Evolutionary conservation across 164 flowering plant species (phyloP).

Genomic region (Magnolia sinica): DNA sequence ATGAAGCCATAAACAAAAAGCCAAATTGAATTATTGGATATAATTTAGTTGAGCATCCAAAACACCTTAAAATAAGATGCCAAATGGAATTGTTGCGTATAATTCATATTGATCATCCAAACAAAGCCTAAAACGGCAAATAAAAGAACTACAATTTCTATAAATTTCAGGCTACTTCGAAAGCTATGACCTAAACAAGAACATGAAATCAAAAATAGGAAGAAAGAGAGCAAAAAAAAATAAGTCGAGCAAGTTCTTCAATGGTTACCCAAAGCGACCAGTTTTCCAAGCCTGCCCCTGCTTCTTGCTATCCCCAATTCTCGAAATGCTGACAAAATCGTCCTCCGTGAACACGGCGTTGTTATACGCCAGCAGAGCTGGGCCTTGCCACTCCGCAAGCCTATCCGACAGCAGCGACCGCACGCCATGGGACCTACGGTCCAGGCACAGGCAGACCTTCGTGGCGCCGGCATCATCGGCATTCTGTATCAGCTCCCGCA

Average conservation of each 20-base stretch:
- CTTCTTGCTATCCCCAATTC: constrained; percentile 87
- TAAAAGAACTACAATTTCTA: background rate
- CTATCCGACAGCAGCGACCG: constrained; percentile 50
- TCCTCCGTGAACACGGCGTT: constrained; percentile 82
- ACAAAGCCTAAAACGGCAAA: background rate
- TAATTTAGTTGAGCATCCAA: background rate
- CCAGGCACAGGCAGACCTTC: constrained; percentile 71
- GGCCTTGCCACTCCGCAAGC: constrained; percentile 86
- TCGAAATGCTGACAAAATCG: constrained; percentile 84
- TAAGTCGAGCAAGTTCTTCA: background rate
- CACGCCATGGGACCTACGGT: constrained; percentile 60
- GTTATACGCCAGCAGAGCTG: constrained; percentile 74
- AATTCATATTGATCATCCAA: background rate
- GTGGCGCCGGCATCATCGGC: constrained; percentile 99
- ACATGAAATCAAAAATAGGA: background rate
- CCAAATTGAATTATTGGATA: background rate
- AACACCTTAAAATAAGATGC: background rate
- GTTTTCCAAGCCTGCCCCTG: constrained; percentile 85
- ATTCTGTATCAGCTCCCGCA: constrained; percentile 89
- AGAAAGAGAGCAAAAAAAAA: background rate
- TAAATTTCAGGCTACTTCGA: no score
- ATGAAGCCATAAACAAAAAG: background rate
- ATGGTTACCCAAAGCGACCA: constrained; percentile 84
- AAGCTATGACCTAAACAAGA: background rate
- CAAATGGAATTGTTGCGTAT: background rate